These are phyloP conservation scores for Aureobasidium sp. DNA, from an alignment of 2,329 filamentous ascomycete species.

Conservation along the genomic window DNA sequence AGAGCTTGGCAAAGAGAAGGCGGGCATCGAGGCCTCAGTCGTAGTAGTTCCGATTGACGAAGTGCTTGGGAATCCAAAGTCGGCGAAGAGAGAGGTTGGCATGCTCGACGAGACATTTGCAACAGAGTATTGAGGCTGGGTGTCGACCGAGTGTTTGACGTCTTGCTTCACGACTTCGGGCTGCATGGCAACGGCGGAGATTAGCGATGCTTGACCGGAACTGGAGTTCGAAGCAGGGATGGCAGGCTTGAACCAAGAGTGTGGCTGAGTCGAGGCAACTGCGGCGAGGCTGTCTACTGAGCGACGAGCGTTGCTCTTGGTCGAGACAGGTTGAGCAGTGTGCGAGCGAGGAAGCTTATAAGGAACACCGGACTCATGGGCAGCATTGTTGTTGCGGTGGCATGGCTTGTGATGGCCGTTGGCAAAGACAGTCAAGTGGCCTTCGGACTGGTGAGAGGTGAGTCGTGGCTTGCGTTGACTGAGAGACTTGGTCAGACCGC, in stretches of 20 bases:
- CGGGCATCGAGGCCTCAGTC: constrained; percentile 5
- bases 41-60: constrained; percentile 6
- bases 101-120: constrained; percentile 6
- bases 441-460: constrained; percentile 52
- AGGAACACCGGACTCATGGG: constrained; percentile 55
- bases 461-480: constrained; percentile 46
- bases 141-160: background rate
- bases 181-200: background rate
- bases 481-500: constrained; percentile 10
- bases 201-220: constrained; percentile 16
- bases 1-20: constrained; percentile 15
- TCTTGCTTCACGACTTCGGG: constrained; percentile 6
- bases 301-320: constrained; percentile 41
- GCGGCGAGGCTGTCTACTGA: constrained; percentile 47
- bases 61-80: constrained; percentile 15
- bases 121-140: background rate
- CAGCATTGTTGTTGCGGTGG: constrained; percentile 58
- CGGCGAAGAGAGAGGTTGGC: constrained; percentile 5
- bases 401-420: constrained; percentile 60
- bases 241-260: background rate
- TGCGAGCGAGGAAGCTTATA: constrained; percentile 54
- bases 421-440: constrained; percentile 53
- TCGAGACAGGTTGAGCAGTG: constrained; percentile 41
- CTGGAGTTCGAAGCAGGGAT: background rate
- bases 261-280: constrained; percentile 1